Evolutionary conservation across 768 basidiomycete species (phyloP), one percentile per base, ranked within the genome.

Genomic region (Lactifluus piperatus): DNA sequence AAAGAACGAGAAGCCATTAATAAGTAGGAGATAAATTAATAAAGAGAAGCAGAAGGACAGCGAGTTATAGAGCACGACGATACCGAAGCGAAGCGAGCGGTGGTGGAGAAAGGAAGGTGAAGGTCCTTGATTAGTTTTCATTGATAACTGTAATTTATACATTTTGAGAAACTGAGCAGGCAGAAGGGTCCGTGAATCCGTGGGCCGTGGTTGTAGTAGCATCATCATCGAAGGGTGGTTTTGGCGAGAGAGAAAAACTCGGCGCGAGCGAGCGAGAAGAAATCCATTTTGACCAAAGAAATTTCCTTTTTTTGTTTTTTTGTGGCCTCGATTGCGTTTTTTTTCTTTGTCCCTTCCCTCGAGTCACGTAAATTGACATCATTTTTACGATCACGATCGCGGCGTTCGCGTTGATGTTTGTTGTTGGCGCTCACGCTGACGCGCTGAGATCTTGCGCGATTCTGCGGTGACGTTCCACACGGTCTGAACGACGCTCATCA

Each of bases 401-500:
- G n/a, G 34, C 6, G 34, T 11, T 34, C 34, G 11, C 7, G 11
- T 8, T 34, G 9, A 9, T 10, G 34, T 34, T 34, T 36, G 27
- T 13, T 27, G 34, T 22, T 22, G 48, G n/a, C 57, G 49, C 7
- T 34, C 45, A 26, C 36, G 46, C 48, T 29, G 24, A 8, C 53
- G 59, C 58, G 67, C 68, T 51, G 70, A 68, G 46, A 68, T 66
- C 24, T 71, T 71, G 22, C 71, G 71, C n/a, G 84, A 81, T 63
- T 90, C 86, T 18, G 83, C 80, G 9, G 89, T 81, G 44, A 86
- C 84, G 48, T 82, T 86, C 88, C 88, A 93, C 45, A 82, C 81
- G 22, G 76, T 82, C 64, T 76, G 76, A 26, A 77, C 79, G 46
- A 82, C 68, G 62, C 78, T 74, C 51, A 78, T 73, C 56, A 85